Conservation (phyloP, 2,329 filamentous ascomycete genomes). For the Arthrobotrys sinensis region DNA sequence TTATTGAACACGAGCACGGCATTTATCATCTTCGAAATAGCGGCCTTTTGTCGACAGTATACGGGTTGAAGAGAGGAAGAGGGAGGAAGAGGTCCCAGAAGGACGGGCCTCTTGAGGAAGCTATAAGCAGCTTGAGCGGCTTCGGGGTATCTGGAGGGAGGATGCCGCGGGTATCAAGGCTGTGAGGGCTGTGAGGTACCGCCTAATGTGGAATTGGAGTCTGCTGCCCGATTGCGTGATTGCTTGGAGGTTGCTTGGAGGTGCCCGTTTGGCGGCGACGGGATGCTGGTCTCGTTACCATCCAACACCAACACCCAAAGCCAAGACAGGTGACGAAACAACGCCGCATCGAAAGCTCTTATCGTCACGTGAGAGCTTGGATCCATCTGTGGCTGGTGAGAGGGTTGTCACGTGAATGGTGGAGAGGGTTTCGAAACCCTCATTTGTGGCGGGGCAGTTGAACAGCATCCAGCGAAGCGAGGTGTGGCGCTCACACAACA, state of each 20-base stretch:
- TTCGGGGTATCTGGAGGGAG: neutral
- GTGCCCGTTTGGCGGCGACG: conserved; percentile 2
- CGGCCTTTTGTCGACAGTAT: conserved; percentile 55
- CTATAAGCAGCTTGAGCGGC: conserved; percentile 17
- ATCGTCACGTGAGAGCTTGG: conserved; percentile 33
- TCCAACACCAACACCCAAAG: neutral
- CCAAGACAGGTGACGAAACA: conserved; percentile 26
- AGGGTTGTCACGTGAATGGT: conserved; percentile 19
- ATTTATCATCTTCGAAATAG: conserved; percentile 84
- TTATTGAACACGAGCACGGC: conserved; percentile 99
- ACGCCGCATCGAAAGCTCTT: neutral
- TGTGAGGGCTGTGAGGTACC: conserved; percentile 14
- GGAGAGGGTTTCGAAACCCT: conserved; percentile 56
- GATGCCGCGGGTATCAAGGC: conserved; percentile 15
- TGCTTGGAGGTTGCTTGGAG: conserved; percentile 29
- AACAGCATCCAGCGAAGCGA: conserved; percentile 3
- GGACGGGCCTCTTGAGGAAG: conserved; percentile 19
- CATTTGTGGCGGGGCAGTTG: conserved; percentile 38
- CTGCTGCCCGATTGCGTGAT: conserved; percentile 55
- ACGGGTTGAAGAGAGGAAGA: conserved; percentile 39
- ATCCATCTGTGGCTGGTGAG: conserved; percentile 19
- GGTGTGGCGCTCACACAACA: conserved; percentile 55
- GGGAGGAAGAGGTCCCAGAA: neutral
- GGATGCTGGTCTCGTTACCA: neutral
- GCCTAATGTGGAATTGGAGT: conserved; percentile 45